These are phyloP conservation scores for Staphylotrichum tortipilum DNA, from an alignment of 495 filamentous ascomycete species.

Conservation along the genomic window DNA sequence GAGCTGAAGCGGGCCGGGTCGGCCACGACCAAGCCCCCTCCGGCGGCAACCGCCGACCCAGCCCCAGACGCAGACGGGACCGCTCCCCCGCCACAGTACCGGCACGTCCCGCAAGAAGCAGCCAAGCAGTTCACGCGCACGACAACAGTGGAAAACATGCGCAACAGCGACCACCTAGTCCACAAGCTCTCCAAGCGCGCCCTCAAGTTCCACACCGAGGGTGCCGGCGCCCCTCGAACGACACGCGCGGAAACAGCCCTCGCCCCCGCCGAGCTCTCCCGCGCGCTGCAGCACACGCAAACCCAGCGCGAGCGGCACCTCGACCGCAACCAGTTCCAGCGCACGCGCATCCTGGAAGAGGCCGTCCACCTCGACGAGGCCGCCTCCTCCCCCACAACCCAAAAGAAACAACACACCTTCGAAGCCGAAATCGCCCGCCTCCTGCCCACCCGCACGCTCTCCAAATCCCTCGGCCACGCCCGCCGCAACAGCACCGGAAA, in stretches of 20 bases:
- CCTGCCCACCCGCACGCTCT: neutral
- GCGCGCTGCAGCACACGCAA: constrained; percentile 10
- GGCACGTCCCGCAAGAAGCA: constrained; percentile 38
- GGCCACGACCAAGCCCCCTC: constrained; percentile 9
- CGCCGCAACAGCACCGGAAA: constrained; percentile 21
- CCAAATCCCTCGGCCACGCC: neutral
- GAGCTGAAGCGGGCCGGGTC: constrained; percentile 16
- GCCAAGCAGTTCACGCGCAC: constrained; percentile 43
- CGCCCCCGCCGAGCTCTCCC: constrained; percentile 10
- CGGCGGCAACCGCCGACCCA: neutral
- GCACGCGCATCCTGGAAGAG: constrained; percentile 21
- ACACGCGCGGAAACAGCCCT: neutral
- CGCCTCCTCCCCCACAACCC: constrained; percentile 2
- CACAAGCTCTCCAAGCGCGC: constrained; percentile 27
- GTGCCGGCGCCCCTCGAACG: neutral
- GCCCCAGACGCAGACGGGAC: neutral
- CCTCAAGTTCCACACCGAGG: constrained; percentile 26
- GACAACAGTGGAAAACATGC: constrained; percentile 33
- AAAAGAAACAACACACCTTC: constrained; percentile 23
- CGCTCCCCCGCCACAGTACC: constrained; percentile 18
- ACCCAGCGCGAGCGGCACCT: constrained; percentile 17
- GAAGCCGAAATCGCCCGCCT: constrained; percentile 13
- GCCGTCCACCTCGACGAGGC: constrained; percentile 23
- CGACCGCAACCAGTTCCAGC: constrained; percentile 29
- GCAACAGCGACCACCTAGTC: constrained; percentile 16